Evolutionary conservation across 257 asterid genomes (phyloP).

Genomic region (Fraxinus pennsylvanica): DNA sequence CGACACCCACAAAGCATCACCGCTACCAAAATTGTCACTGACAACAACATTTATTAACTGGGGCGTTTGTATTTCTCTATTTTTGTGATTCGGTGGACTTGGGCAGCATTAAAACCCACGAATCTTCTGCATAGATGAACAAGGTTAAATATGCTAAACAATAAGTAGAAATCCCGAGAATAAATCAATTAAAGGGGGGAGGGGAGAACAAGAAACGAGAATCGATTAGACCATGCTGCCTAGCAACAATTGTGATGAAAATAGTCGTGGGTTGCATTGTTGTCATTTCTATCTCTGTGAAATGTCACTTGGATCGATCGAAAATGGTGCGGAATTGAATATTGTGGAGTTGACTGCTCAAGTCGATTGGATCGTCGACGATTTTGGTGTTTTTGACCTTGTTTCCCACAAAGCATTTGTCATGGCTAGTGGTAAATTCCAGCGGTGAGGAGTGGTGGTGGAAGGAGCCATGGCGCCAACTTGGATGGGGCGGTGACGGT

Average conservation of each 20-base stretch:
- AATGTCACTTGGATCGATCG: background rate
- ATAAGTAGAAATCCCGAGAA: background rate
- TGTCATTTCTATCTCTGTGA: background rate
- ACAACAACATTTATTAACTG: constrained; percentile 60
- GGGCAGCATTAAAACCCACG: constrained; percentile 53
- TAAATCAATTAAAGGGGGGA: background rate
- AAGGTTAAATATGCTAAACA: background rate
- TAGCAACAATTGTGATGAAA: background rate
- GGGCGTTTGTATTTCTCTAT: constrained; percentile 47
- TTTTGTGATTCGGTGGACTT: constrained; percentile 34
- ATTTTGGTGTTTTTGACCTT: too few relatives aligned
- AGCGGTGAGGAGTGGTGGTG: too few relatives aligned
- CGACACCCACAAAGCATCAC: too few relatives aligned
- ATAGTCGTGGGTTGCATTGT: background rate
- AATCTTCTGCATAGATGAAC: constrained; percentile 27
- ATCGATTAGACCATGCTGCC: background rate
- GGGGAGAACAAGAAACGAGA: background rate
- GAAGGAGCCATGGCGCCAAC: too few relatives aligned
- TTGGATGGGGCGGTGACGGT: too few relatives aligned
- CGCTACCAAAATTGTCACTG: constrained; percentile 18
- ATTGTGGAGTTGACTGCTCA: too few relatives aligned
- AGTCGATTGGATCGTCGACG: too few relatives aligned
- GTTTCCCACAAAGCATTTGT: too few relatives aligned
- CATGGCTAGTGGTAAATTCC: too few relatives aligned
- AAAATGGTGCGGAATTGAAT: too few relatives aligned